phyloP scores from a whole-genome alignment of 306 rosid genomes.

The Hippophae tibetana region DNA sequence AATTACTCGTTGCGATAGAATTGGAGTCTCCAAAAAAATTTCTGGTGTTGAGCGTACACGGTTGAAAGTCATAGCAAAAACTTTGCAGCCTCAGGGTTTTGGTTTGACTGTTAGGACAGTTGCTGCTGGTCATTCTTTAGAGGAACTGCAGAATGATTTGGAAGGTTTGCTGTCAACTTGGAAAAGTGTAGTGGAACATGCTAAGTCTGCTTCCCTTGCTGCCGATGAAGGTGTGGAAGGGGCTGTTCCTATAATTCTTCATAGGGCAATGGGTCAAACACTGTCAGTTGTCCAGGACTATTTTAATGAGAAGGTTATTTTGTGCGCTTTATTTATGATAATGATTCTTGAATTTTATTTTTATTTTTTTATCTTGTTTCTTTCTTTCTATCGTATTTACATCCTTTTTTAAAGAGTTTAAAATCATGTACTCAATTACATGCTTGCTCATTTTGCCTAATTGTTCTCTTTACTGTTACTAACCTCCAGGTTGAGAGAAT shows the following conservation, averaged over 20 bases:
- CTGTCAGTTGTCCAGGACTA: conserved; percentile 97
- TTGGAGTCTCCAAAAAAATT: conserved; percentile 84
- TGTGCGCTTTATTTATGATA: conserved; percentile 8
- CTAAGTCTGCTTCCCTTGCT: conserved; percentile 89
- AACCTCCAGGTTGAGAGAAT: conserved; percentile 65
- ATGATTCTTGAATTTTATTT: neutral
- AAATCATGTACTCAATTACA: conserved; percentile 7
- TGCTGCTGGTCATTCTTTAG: conserved; percentile 86
- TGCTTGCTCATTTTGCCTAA: conserved; percentile 21
- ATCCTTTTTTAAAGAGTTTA: neutral
- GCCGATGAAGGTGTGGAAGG: conserved; percentile 98
- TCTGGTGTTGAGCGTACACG: conserved; percentile 77
- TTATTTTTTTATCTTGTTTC: neutral
- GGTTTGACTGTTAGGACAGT: conserved; percentile 92
- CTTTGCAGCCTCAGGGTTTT: conserved; percentile 92
- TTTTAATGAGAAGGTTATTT: conserved; percentile 65
- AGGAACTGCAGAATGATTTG: conserved; percentile 83
- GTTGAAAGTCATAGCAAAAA: conserved; percentile 80
- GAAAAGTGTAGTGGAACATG: conserved; percentile 77
- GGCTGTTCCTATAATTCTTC: conserved; percentile 82
- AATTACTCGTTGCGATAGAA: conserved; percentile 51
- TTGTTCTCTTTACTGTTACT: conserved; percentile 18
- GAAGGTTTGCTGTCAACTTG: conserved; percentile 77
- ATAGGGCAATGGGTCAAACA: conserved; percentile 91
- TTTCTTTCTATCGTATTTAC: conserved; percentile 10